Base-by-base conservation (phyloP, 1,284 basidiomycete species). In the Irpex sp. region DNA sequence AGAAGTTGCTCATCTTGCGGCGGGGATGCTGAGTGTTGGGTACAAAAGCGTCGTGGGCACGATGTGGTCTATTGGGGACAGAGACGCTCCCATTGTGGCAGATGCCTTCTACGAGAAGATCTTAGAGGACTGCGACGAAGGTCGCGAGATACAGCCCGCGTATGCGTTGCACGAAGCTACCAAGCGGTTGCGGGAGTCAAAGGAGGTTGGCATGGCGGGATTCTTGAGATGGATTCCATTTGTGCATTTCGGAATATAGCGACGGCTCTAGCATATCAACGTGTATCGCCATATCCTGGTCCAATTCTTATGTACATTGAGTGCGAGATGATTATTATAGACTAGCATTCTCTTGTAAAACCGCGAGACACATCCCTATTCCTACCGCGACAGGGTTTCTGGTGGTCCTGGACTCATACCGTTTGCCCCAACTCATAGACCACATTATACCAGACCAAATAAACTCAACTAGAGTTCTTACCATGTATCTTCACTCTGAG, bases 1-100 rank as follows among this genome's bases (percentile, higher is more conserved):
- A 48, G 77, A 79, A 61, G 67, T 67, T 6, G 64, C 78, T 8
- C 76, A 78, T 64, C 72, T 79, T 5, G 72, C 75, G 6, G 73
- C 75, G 1, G 75, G 71, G 0, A 51, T 78, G 62, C 73, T 74
- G 57, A 77, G 75, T 51, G 66, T 67, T 8, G 79, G 78, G 5
- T 72, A 75, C 60, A 64, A 69, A 6, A 74, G 71, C 37, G 79
- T 79, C 1, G 69, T 81, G 9, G 79, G 76, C 13, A 78, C 79
- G 40, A 67, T 79, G 67, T 80, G 78, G 78, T 47, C 44, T 15
- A 47, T 47, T 47, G 11, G 13, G 11, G 44, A 47, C 6, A 47
- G 44, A 47, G 44, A 11, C 4, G 44, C 44, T 11, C n/a, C n/a
- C 13, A n/a, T 13, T 4, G n/a, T 47, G 44, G 44, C 44, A n/a